Conservation (phyloP, 1,139 yeast genomes). For the Protomyces lactucae-debilis region DNA sequence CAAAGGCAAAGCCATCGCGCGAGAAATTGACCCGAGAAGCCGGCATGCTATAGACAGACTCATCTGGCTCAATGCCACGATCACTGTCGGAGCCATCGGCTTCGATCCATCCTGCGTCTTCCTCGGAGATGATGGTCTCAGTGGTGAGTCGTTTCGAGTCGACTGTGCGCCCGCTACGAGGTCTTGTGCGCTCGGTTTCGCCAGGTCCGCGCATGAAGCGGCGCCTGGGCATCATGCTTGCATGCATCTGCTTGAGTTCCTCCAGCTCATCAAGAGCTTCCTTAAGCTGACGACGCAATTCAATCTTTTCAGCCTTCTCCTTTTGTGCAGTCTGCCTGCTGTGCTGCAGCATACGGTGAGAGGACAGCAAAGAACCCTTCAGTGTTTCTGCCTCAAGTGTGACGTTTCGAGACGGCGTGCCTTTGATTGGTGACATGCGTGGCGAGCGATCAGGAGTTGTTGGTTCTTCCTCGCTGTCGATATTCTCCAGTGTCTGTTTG, state of each 20-base stretch:
- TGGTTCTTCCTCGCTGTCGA: conserved; percentile 29
- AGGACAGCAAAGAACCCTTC: conserved; percentile 60
- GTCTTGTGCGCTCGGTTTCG: not conserved
- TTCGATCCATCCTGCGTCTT: conserved; percentile 35
- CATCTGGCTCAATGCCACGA: conserved; percentile 23
- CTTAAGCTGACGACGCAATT: conserved; percentile 36
- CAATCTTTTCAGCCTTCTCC: conserved; percentile 41
- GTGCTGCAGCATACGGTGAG: conserved; percentile 42
- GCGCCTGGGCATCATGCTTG: conserved; percentile 8
- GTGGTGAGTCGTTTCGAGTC: conserved; percentile 1
- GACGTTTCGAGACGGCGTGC: conserved; percentile 48
- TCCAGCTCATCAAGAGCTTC: conserved; percentile 35
- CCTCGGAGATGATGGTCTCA: conserved; percentile 29
- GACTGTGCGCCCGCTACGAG: not conserved
- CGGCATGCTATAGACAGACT: not conserved
- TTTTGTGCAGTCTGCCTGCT: conserved; percentile 36
- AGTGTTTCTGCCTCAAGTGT: conserved; percentile 65
- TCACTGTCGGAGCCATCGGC: conserved; percentile 7
- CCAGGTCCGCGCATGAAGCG: not conserved
- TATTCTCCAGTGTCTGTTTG: conserved; percentile 31
- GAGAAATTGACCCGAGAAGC: not conserved
- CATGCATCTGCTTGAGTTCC: conserved; percentile 7
- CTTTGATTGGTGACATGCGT: conserved; percentile 44
- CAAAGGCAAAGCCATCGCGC: not conserved
- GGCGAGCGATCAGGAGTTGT: conserved; percentile 37